Conservation (phyloP, 164 flowering plant species). For the Litsea cubeba region DNA sequence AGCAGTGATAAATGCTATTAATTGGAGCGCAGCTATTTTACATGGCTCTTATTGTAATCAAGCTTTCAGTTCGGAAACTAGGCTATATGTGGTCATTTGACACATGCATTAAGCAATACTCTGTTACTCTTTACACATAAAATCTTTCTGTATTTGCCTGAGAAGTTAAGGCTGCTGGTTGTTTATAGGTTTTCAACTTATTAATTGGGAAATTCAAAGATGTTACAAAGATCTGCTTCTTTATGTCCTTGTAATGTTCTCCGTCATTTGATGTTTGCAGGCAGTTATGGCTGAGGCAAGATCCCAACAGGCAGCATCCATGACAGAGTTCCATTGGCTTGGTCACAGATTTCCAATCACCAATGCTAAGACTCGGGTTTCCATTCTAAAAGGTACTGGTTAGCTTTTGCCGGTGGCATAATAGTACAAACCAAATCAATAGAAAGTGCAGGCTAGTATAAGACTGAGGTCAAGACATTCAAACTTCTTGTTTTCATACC, state of each 20-base stretch:
- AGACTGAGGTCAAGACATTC: too few species aligned
- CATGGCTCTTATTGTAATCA: too few species aligned
- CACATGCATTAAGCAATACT: not conserved
- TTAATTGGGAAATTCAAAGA: not conserved
- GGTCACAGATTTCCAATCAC: constrained; percentile 88
- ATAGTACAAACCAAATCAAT: not conserved
- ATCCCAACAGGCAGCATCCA: constrained; percentile 89
- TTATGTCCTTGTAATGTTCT: not conserved
- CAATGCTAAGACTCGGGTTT: constrained; percentile 87
- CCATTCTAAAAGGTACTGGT: constrained; percentile 79
- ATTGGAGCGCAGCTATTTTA: too few species aligned
- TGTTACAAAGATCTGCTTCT: not conserved
- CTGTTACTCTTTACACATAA: too few species aligned
- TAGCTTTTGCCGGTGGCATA: not conserved
- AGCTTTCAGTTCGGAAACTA: not conserved
- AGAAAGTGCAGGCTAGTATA: too few species aligned
- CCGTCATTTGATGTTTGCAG: constrained; percentile 30
- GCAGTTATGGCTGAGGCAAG: constrained; percentile 96
- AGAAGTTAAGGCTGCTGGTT: not conserved
- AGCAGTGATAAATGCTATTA: too few species aligned
- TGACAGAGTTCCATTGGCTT: constrained; percentile 90
- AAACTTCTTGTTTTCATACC: too few species aligned
- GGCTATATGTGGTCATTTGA: not conserved
- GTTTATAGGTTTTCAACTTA: not conserved
- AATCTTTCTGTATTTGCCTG: not conserved